Conservation (phyloP, 345 rosid species). For the Eucalyptus virginea region DNA sequence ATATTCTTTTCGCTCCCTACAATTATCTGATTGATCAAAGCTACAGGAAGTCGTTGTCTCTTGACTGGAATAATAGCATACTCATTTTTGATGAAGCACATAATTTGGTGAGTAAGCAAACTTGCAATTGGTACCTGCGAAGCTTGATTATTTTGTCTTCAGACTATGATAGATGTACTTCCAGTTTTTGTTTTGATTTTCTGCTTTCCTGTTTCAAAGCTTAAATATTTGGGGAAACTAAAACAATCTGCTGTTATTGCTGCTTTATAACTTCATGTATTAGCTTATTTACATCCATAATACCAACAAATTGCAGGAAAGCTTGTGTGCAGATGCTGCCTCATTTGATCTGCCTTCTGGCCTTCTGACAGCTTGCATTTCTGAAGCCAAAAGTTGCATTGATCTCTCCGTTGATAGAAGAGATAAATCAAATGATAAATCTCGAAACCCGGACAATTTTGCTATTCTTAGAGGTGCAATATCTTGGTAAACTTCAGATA, state of each 20-base stretch:
- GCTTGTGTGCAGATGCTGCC: constrained; percentile 90
- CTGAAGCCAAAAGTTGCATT: constrained; percentile 79
- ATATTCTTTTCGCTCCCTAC: constrained; percentile 86
- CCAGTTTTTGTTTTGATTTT: neutral
- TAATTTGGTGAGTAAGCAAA: constrained; percentile 63
- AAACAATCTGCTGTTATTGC: neutral
- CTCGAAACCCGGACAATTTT: constrained; percentile 72
- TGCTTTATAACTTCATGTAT: neutral
- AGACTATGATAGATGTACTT: neutral
- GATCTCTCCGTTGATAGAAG: constrained; percentile 59
- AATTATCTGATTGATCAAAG: constrained; percentile 80
- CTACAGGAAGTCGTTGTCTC: constrained; percentile 44
- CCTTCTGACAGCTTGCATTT: constrained; percentile 72
- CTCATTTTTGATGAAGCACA: constrained; percentile 97
- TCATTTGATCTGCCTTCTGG: constrained; percentile 85
- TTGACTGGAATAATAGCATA: constrained; percentile 59
- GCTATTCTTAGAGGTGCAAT: constrained; percentile 80
- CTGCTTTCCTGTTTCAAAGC: neutral
- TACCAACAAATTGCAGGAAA: constrained; percentile 44
- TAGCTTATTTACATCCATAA: neutral
- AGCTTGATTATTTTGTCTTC: neutral
- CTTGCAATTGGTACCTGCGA: neutral
- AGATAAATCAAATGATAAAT: constrained; percentile 50
- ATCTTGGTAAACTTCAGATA: neutral
- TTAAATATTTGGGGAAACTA: neutral